Base-by-base conservation (phyloP, 345 rosid genomes). In the Cardamine resedifolia region DNA sequence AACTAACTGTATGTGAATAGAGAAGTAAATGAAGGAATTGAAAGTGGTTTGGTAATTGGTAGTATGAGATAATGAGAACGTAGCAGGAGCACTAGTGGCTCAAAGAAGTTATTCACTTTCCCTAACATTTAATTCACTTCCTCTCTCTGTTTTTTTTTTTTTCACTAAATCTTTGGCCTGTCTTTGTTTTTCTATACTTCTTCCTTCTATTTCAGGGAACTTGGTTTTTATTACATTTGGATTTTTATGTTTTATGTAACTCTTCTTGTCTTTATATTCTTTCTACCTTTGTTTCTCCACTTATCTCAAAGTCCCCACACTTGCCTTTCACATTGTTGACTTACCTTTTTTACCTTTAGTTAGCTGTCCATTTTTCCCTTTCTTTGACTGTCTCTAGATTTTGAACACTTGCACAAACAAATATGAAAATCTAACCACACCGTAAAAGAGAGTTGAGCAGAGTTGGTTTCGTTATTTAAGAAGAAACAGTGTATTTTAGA, bases 11-110 rank as follows among this genome's bases (percentile, higher is more conserved):
- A 71, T 39, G 68, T 71, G 55, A 61, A 53, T 23, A 56, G 58
- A 44, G 71, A 73, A 73, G 71, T 73, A 55, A 73, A 73, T 73
- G 77, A 73, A 73, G 64, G 49, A 64, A 73, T 56, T 73, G 71
- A 73, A 73, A 56, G 65, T 55, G 28, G 56, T 59, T 70, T 38
- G 67, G 57, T 58, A 48, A 48, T 70, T 58, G 67, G 39, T 59
- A 59, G n/a, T n/a, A n/a, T n/a, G 52, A 71, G 68, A 58, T 43
- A 14, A 39, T 18, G 21, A 56, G 30, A 24, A 16, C 1, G 62
- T 57, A 60, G 28, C 68, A 61, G 33, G 33, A 30, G 33, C 7
- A 30, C 2, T 61, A 28, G 69, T 61, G 31, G 58, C 64, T 73
- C 71, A 64, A 31, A 30, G 18, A 4, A 72, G 76, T 73, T 64